Evolutionary conservation across 139 green algal genomes (phyloP).

Genomic region (Yamagishiella unicocca): DNA sequence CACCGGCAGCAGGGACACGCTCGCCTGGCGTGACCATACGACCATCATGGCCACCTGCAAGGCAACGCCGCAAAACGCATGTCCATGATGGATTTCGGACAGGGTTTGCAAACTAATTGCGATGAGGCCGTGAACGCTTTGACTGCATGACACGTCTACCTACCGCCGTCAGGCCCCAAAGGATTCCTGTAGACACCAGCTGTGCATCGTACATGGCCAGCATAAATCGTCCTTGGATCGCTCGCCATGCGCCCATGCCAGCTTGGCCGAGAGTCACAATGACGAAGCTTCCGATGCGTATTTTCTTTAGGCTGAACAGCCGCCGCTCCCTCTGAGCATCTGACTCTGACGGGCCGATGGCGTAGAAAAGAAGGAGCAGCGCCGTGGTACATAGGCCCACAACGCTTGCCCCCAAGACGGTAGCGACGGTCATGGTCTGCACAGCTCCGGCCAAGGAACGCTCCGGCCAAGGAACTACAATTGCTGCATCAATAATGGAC

Average conservation of each 20-base stretch:
- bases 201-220: conserved; percentile 26
- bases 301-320: background rate
- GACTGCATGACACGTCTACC: no score
- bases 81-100: background rate
- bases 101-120: no score
- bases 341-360: background rate
- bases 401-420: conserved; percentile 2
- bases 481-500: no score
- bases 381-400: conserved; percentile 6
- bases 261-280: background rate
- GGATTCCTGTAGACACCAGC: background rate
- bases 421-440: background rate
- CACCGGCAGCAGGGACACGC: conserved; percentile 14
- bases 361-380: conserved; percentile 20
- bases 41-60: conserved; percentile 15
- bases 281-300: conserved; percentile 9
- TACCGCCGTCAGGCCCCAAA: conserved; percentile 20
- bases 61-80: no score
- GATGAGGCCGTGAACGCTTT: no score
- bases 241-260: background rate
- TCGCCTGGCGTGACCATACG: background rate
- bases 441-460: no score
- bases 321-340: background rate
- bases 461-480: no score
- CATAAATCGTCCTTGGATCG: background rate